Evolutionary conservation across 1,139 yeast species (phyloP).

Genomic region (Pichia sp.): DNA sequence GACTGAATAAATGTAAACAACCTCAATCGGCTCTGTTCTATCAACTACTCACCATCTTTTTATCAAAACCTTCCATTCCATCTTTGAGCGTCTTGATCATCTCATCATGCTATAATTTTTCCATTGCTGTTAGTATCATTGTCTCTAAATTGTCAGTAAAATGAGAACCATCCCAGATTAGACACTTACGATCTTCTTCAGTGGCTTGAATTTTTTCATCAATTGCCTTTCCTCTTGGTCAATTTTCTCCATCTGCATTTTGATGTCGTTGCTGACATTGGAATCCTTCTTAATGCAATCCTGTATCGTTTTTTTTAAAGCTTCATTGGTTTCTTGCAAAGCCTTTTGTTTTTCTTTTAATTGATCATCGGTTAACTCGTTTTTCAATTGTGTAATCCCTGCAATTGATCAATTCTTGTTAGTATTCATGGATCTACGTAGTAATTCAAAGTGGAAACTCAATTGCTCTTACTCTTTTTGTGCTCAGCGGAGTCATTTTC

Average conservation of each 20-base stretch:
- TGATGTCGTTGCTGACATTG: neutral
- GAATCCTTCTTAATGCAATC: neutral
- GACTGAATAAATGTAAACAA: neutral
- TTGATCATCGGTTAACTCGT: conserved; percentile 8
- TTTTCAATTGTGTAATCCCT: conserved; percentile 5
- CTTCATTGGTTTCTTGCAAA: neutral
- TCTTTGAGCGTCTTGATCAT: conserved; percentile 11
- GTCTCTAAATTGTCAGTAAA: too few species aligned
- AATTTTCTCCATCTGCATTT: neutral
- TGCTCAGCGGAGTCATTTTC: conserved; percentile 14
- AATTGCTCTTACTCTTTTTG: conserved; percentile 11
- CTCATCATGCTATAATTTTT: conserved; percentile 6
- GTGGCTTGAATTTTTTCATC: conserved; percentile 3
- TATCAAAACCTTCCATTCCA: conserved; percentile 10
- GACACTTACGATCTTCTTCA: conserved; percentile 12
- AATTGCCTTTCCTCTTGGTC: neutral
- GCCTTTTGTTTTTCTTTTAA: neutral
- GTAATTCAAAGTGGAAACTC: neutral
- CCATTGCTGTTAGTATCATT: conserved; percentile 6
- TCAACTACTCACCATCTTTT: conserved; percentile 8
- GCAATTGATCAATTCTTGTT: too few species aligned
- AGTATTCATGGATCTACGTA: neutral
- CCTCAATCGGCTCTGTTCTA: too few species aligned
- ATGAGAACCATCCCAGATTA: too few species aligned
- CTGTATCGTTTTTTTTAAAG: neutral